Percentiles rank a stretch among this genome's conserved stretches.
phyloP scores from a whole-genome alignment of 2,329 filamentous ascomycete genomes.

The Fusarium ambrosium region DNA sequence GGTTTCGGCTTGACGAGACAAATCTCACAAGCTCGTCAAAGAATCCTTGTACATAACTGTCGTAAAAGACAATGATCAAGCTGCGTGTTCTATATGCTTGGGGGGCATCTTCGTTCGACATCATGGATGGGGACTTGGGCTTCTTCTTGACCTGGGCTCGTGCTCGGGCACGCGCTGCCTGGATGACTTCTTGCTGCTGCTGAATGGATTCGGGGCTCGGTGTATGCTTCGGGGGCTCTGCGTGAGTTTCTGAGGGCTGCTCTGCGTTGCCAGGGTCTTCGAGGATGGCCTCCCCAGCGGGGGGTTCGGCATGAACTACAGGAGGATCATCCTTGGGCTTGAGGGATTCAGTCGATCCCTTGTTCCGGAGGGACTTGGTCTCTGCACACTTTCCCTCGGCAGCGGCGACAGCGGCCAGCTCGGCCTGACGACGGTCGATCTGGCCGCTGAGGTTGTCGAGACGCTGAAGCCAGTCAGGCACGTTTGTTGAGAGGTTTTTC shows the following conservation, averaged over 20 bases:
- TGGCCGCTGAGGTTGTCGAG: conserved; percentile 72
- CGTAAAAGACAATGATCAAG: conserved; percentile 92
- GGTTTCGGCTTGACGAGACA: conserved; percentile 83
- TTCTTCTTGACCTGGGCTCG: conserved; percentile 64
- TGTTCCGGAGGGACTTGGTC: conserved; percentile 62
- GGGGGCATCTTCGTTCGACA: conserved; percentile 62
- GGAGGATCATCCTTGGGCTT: conserved; percentile 60
- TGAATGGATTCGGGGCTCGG: conserved; percentile 45
- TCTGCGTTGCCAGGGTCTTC: conserved; percentile 34
- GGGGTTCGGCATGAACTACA: conserved; percentile 32
- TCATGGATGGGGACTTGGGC: conserved; percentile 65
- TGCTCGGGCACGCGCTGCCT: conserved; percentile 56
- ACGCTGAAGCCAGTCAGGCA: conserved; percentile 71
- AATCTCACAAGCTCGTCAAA: conserved; percentile 88
- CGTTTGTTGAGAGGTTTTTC: conserved; percentile 65
- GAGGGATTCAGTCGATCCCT: conserved; percentile 67
- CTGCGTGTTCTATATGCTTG: conserved; percentile 76
- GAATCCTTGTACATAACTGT: conserved; percentile 85
- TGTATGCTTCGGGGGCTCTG: conserved; percentile 48
- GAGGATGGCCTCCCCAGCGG: conserved; percentile 27
- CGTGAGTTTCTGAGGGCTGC: conserved; percentile 31
- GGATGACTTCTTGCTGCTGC: conserved; percentile 61
- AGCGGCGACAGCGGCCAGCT: conserved; percentile 65
- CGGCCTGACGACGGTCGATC: conserved; percentile 72
- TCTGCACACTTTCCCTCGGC: conserved; percentile 46